Percentiles rank a stretch among this genome's conserved stretches.
phyloP scores from a whole-genome alignment of 257 asterid species.

The Cruciata laevipes region DNA sequence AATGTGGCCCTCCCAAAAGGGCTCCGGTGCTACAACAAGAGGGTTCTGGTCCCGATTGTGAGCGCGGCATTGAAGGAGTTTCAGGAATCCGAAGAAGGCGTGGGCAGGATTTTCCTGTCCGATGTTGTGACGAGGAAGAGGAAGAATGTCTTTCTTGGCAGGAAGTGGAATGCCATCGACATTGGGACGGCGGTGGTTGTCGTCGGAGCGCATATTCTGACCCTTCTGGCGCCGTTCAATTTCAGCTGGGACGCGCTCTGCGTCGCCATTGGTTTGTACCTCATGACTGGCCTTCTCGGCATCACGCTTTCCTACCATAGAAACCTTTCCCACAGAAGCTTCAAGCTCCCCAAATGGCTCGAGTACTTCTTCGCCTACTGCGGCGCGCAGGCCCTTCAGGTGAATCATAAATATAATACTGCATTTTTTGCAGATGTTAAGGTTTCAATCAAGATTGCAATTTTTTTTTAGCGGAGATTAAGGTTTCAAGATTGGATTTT shows the following conservation, averaged over 20 bases:
- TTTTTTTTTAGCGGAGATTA: neutral
- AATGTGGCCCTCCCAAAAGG: slow-evolving; percentile 13
- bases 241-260: slow-evolving; percentile 58
- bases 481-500: neutral
- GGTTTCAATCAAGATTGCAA: neutral
- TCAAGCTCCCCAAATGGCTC: slow-evolving; percentile 82
- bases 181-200: slow-evolving; percentile 44
- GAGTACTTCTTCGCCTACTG: slow-evolving; percentile 77
- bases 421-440: neutral
- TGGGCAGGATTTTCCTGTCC: slow-evolving; percentile 48
- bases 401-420: slow-evolving; percentile 18
- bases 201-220: slow-evolving; percentile 46
- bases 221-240: slow-evolving; percentile 56
- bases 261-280: slow-evolving; percentile 48
- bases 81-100: slow-evolving; percentile 31
- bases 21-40: slow-evolving; percentile 16
- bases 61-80: slow-evolving; percentile 20
- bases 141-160: slow-evolving; percentile 36
- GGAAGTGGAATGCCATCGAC: slow-evolving; percentile 58
- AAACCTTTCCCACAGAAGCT: slow-evolving; percentile 64
- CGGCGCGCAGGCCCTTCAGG: slow-evolving; percentile 87
- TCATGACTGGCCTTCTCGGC: slow-evolving; percentile 67
- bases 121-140: slow-evolving; percentile 60
- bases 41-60: slow-evolving; percentile 23
- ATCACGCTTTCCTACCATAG: slow-evolving; percentile 81